These are phyloP conservation scores for Eremothecium coryli DNA, from an alignment of 1,139 yeast genomes.

Conservation along the genomic window DNA sequence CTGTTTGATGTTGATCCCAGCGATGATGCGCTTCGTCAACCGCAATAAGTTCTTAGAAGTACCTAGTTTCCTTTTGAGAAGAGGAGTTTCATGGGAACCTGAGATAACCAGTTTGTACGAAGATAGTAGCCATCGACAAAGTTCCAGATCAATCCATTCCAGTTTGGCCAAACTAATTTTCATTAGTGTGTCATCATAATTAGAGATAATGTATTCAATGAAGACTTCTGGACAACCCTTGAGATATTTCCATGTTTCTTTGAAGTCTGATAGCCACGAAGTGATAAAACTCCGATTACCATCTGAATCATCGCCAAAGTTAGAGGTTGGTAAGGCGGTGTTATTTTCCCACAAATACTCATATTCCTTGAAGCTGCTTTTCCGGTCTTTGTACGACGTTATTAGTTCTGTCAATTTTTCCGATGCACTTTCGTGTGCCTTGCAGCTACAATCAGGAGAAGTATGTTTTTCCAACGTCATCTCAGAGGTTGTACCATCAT, in stretches of 20 bases:
- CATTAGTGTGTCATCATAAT: slow-evolving; percentile 9
- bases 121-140: slow-evolving; percentile 17
- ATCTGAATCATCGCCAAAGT: slow-evolving; percentile 10
- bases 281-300: slow-evolving; percentile 12
- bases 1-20: slow-evolving; percentile 11
- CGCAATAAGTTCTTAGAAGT: slow-evolving; percentile 9
- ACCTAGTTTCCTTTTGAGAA: slow-evolving; percentile 2
- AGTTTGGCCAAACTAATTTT: slow-evolving; percentile 8
- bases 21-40: slow-evolving; percentile 10
- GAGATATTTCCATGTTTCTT: slow-evolving; percentile 18
- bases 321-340: slow-evolving; percentile 5
- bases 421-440: background rate
- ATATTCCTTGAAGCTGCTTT: slow-evolving; percentile 5
- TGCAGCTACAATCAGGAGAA: slow-evolving; percentile 1
- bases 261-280: slow-evolving; percentile 14
- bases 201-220: slow-evolving; percentile 6
- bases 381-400: slow-evolving; percentile 1
- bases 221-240: slow-evolving; percentile 7
- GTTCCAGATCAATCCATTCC: slow-evolving; percentile 17
- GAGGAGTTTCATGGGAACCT: slow-evolving; percentile 4
- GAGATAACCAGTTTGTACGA: slow-evolving; percentile 8
- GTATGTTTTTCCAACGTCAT: slow-evolving; percentile 24
- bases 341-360: slow-evolving; percentile 8
- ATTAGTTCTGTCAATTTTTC: slow-evolving; percentile 2
- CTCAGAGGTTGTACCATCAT: slow-evolving; percentile 22